Conservation (phyloP, 352 stramenopile species). For the Globisporangium cylindrosporum region DNA sequence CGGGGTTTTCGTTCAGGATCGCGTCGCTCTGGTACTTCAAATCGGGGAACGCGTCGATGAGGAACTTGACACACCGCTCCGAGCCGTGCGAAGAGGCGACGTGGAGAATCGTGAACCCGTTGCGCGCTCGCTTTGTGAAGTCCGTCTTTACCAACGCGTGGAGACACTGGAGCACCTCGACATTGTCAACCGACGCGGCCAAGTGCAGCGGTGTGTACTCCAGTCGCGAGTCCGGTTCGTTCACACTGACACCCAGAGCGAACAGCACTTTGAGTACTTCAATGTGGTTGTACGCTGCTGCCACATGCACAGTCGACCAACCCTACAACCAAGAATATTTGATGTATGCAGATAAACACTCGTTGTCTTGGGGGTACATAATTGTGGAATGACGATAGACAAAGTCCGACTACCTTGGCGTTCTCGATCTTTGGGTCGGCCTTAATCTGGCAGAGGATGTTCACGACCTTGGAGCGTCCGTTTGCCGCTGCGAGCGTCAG, state of each 20-base stretch:
- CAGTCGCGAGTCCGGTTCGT: slow-evolving; percentile 39
- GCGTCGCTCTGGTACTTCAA: slow-evolving; percentile 34
- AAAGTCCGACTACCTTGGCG: slow-evolving; percentile 32
- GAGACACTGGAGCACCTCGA: slow-evolving; percentile 45
- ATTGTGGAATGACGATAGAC: background rate
- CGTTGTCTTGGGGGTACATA: too few species aligned
- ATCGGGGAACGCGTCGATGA: slow-evolving; percentile 33
- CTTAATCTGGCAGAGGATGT: slow-evolving; percentile 67
- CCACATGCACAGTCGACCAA: slow-evolving; percentile 60
- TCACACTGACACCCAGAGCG: slow-evolving; percentile 39
- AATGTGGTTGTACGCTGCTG: slow-evolving; percentile 51
- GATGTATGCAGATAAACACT: too few species aligned
- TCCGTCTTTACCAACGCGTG: slow-evolving; percentile 38
- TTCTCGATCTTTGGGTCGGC: slow-evolving; percentile 55
- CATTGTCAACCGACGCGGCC: slow-evolving; percentile 49
- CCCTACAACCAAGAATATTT: slow-evolving; percentile 20
- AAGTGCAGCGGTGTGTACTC: slow-evolving; percentile 62
- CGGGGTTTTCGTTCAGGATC: slow-evolving; percentile 49
- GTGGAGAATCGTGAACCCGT: slow-evolving; percentile 58
- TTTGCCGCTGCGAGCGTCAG: slow-evolving; percentile 55
- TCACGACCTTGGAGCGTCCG: slow-evolving; percentile 45
- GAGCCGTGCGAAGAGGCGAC: slow-evolving; percentile 47
- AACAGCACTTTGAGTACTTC: slow-evolving; percentile 45
- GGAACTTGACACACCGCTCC: slow-evolving; percentile 45
- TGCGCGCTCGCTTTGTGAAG: slow-evolving; percentile 44